Evolutionary conservation across 1,139 yeast species (phyloP).

Genomic region (Yamadazyma membranifaciens): DNA sequence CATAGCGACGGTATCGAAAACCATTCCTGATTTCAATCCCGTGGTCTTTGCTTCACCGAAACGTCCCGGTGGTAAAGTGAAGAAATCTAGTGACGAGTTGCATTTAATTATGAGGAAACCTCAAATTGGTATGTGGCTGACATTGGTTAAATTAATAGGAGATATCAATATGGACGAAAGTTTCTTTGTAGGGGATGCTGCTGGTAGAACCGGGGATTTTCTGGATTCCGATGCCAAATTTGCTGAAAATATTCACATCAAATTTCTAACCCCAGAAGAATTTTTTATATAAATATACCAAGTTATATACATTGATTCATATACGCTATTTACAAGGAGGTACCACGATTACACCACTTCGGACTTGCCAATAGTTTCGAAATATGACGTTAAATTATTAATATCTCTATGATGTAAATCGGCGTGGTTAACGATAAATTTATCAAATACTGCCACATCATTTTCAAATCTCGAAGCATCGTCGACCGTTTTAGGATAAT

Average conservation of each 20-base stretch:
- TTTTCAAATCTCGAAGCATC: conserved; percentile 66
- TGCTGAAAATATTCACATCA: conserved; percentile 55
- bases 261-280: conserved; percentile 71
- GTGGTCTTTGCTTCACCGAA: conserved; percentile 67
- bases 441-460: conserved; percentile 47
- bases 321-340: background rate
- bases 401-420: conserved; percentile 31
- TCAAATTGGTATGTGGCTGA: conserved; percentile 65
- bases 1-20: conserved; percentile 22
- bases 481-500: conserved; percentile 57
- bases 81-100: conserved; percentile 27
- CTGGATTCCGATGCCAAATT: conserved; percentile 74
- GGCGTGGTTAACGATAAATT: conserved; percentile 34
- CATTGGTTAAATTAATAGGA: conserved; percentile 38
- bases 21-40: conserved; percentile 25
- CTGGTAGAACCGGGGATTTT: conserved; percentile 75
- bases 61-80: conserved; percentile 29
- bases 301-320: too few species aligned
- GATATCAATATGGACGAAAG: conserved; percentile 42
- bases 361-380: conserved; percentile 55
- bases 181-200: conserved; percentile 94
- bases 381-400: conserved; percentile 52
- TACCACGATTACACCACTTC: conserved; percentile 16
- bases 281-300: conserved; percentile 28
- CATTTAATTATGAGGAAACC: conserved; percentile 70